phyloP scores from a whole-genome alignment of 805 yeast species.

The Ogataea methanolica region DNA sequence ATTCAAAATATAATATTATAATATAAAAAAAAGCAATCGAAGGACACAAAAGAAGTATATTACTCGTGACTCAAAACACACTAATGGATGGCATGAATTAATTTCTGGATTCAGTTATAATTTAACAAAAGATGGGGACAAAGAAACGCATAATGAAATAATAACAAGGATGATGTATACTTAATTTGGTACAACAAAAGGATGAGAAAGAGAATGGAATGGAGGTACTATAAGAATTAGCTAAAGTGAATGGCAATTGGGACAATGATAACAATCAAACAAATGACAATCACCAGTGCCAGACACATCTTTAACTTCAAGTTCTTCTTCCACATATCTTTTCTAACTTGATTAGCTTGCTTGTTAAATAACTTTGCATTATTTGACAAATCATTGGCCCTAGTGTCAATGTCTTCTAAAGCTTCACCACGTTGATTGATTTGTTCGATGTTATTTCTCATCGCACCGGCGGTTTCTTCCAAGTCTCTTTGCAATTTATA shows the following conservation, averaged over 20 bases:
- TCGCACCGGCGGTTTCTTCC: conserved; percentile 89
- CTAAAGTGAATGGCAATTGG: conserved; percentile 90
- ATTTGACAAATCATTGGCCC: conserved; percentile 87
- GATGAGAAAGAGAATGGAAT: background rate
- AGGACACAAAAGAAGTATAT: no score
- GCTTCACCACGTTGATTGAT: conserved; percentile 95
- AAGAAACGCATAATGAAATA: no score
- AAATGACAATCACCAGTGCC: conserved; percentile 68
- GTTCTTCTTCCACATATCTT: conserved; percentile 99
- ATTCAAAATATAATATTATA: no score
- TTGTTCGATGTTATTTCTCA: conserved; percentile 95
- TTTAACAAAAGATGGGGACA: no score
- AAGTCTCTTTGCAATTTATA: conserved; percentile 29
- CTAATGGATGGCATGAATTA: no score
- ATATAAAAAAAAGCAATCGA: no score
- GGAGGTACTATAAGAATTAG: conserved; percentile 1
- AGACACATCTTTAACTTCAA: conserved; percentile 94
- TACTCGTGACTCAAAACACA: no score
- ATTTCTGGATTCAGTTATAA: no score
- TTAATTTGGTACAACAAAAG: background rate
- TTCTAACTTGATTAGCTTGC: conserved; percentile 95
- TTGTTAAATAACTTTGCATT: conserved; percentile 93
- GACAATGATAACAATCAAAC: conserved; percentile 82
- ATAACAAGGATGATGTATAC: no score
- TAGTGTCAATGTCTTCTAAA: conserved; percentile 84